Conservation (phyloP, 1,284 basidiomycete genomes). For the Tremellales sp. region DNA sequence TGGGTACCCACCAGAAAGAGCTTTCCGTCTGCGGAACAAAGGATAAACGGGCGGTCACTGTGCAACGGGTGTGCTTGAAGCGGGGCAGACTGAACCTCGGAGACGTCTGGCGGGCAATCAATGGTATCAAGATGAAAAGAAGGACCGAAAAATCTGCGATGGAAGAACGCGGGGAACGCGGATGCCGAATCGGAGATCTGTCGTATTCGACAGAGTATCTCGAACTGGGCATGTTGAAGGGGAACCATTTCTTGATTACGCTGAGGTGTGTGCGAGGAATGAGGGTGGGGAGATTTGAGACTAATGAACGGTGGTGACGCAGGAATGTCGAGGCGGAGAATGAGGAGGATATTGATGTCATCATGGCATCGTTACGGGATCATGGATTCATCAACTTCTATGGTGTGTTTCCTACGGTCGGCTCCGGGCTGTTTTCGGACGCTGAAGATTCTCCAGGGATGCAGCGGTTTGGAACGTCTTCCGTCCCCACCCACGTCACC, state of each 20-base stretch:
- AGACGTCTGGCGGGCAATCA: conserved; percentile 76
- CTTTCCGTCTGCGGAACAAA: conserved; percentile 93
- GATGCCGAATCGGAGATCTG: conserved; percentile 83
- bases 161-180: conserved; percentile 76
- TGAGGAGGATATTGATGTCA: conserved; percentile 64
- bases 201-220: conserved; percentile 74
- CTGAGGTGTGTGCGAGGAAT: conserved; percentile 60
- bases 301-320: conserved; percentile 7
- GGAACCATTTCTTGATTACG: conserved; percentile 93
- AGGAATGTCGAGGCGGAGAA: conserved; percentile 80
- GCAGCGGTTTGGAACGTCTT: conserved; percentile 97
- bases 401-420: conserved; percentile 53
- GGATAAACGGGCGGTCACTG: conserved; percentile 94
- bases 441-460: conserved; percentile 59
- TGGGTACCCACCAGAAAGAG: conserved; percentile 72
- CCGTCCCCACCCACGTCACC: conserved; percentile 90
- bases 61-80: conserved; percentile 82
- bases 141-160: conserved; percentile 59
- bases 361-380: conserved; percentile 73
- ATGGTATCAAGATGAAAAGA: conserved; percentile 59
- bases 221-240: conserved; percentile 91
- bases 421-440: not conserved
- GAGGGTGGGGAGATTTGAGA: not conserved
- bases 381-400: conserved; percentile 98
- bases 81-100: conserved; percentile 74